A percentile compares a stretch with the other conserved stretches of the same genome.
Conservation (phyloP, 805 yeast genomes). For the Candida sanyiensis region DNA sequence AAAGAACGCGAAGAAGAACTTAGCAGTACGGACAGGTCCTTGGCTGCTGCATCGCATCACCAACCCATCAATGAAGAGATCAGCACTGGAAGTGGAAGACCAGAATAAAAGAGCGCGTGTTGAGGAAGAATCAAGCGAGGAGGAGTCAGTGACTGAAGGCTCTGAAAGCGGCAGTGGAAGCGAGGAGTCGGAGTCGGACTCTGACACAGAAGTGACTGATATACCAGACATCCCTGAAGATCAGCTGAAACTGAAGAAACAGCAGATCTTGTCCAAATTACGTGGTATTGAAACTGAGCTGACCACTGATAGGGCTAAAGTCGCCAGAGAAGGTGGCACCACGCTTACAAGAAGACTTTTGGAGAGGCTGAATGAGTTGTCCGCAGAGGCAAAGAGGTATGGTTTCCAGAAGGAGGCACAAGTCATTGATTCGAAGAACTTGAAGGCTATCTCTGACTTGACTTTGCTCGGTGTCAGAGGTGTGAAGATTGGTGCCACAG, state of each 20-base stretch:
- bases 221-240: background rate
- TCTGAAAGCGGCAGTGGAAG: constrained; percentile 12
- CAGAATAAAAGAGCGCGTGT: background rate
- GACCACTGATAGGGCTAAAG: constrained; percentile 39
- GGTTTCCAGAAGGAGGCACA: constrained; percentile 32
- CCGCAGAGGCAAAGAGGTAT: constrained; percentile 35
- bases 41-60: background rate
- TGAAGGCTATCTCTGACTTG: constrained; percentile 53
- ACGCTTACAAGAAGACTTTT: constrained; percentile 40
- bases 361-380: constrained; percentile 41
- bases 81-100: background rate
- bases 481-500: constrained; percentile 51
- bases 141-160: constrained; percentile 9
- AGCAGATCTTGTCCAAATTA: constrained; percentile 28
- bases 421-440: constrained; percentile 64
- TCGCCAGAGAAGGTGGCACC: constrained; percentile 56
- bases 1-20: too few species aligned
- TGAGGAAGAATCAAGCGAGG: constrained; percentile 6
- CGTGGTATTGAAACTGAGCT: constrained; percentile 27
- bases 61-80: background rate
- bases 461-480: constrained; percentile 61
- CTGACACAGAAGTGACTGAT: background rate
- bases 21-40: background rate
- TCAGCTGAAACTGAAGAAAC: constrained; percentile 19
- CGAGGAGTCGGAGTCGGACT: constrained; percentile 6